These are phyloP conservation scores for Solanum ahanhuiri DNA, from an alignment of 257 asterid species.

Conservation along the genomic window DNA sequence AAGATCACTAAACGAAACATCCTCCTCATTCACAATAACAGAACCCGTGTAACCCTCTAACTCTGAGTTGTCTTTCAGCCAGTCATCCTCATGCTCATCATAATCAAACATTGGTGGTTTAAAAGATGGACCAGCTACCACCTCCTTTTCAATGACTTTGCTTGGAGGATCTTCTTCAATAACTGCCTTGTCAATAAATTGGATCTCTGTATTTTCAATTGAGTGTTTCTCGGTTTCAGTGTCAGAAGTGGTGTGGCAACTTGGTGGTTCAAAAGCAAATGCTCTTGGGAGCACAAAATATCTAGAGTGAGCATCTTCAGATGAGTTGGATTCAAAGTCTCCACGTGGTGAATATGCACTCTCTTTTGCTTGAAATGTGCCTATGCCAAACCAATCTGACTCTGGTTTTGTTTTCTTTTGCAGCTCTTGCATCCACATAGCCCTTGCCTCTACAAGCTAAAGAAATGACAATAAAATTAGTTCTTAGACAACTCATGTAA, in stretches of 20 bases:
- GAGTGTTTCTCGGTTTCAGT: constrained; percentile 44
- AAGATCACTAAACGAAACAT: constrained; percentile 92
- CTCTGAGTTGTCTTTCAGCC: constrained; percentile 76
- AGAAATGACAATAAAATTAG: not conserved
- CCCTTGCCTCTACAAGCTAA: constrained; percentile 76
- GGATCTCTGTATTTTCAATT: constrained; percentile 32
- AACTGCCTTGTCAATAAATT: constrained; percentile 50
- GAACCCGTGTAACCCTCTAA: constrained; percentile 45
- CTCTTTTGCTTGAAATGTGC: constrained; percentile 33
- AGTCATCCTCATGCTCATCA: constrained; percentile 59
- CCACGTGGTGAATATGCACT: constrained; percentile 31
- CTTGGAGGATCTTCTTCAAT: constrained; percentile 46
- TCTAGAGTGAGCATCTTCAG: constrained; percentile 30
- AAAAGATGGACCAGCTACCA: constrained; percentile 27
- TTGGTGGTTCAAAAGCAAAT: constrained; percentile 27
- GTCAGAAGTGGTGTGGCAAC: constrained; percentile 17
- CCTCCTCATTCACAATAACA: constrained; percentile 55
- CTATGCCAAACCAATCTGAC: constrained; percentile 43
- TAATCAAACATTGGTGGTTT: constrained; percentile 22
- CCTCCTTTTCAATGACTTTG: constrained; percentile 33
- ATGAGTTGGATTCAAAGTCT: constrained; percentile 17
- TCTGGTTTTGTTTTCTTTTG: constrained; percentile 66
- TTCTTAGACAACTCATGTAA: not conserved
- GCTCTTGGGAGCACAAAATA: constrained; percentile 13
- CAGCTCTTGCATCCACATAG: constrained; percentile 89